Evolutionary conservation across 2,329 filamentous ascomycete species (phyloP).

Genomic region (Hyphodiscus sp.): DNA sequence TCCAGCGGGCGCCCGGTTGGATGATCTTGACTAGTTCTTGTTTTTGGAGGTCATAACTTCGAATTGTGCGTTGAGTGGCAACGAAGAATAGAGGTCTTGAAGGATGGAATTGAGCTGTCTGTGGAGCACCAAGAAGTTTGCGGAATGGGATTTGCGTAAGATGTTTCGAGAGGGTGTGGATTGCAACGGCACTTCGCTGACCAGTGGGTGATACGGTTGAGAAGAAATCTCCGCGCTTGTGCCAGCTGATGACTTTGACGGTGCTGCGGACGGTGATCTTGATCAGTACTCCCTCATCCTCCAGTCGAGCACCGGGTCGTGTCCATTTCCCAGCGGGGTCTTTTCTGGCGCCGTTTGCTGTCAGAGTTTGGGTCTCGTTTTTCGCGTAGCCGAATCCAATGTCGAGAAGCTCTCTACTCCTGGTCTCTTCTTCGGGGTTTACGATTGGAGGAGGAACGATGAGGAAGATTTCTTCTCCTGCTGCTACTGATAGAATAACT

Average conservation of each 20-base stretch:
- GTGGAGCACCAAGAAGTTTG: constrained; percentile 63
- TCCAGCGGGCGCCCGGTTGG: constrained; percentile 90
- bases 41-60: constrained; percentile 86
- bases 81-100: constrained; percentile 91
- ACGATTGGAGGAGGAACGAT: constrained; percentile 65
- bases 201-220: constrained; percentile 81
- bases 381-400: constrained; percentile 92
- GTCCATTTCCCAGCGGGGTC: constrained; percentile 76
- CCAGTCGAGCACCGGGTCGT: constrained; percentile 66
- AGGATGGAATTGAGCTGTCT: constrained; percentile 92
- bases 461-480: constrained; percentile 79
- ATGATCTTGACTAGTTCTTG: constrained; percentile 90
- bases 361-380: constrained; percentile 48
- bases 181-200: constrained; percentile 74
- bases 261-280: constrained; percentile 72
- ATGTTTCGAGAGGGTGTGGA: constrained; percentile 93
- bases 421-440: constrained; percentile 65
- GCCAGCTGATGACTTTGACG: constrained; percentile 89
- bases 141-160: constrained; percentile 93
- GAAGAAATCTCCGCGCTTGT: constrained; percentile 89
- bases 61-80: constrained; percentile 87
- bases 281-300: constrained; percentile 72
- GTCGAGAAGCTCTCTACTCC: constrained; percentile 71
- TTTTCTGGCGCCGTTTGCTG: constrained; percentile 56
- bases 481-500: constrained; percentile 74